Evolutionary conservation across 371 early-diverging fungal species (phyloP), one percentile per base, ranked within the genome.

Genomic region (Mucor velutinosus): DNA sequence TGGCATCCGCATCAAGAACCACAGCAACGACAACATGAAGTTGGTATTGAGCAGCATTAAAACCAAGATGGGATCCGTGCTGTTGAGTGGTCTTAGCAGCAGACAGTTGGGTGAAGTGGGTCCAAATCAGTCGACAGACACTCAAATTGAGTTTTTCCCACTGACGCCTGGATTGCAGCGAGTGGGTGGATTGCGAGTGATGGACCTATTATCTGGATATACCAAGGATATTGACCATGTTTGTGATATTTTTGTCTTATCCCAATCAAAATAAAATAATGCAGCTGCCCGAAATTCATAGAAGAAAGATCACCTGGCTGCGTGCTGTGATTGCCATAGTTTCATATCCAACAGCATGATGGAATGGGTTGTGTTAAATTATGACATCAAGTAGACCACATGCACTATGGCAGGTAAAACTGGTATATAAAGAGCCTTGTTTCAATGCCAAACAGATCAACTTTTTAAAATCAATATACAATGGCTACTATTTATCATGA

Each of bases 81-180:
- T 96, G 11, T 67, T 95, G n/a, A 88, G 90, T 64, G 96, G 97
- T 1, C 76, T 88, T 0, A 82, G 81, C 15, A 89, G 89, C 60
- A 77, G 77, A 37, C 77, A 84, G 15, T 70, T 96, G 45, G 96
- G 94, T 11, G 83, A 83, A 17, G 74, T 96, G 3, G 80, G 70
- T 14, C 80, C 91, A 1, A 86, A 86, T 32, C 85, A 83, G 41
- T 78, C 83, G 4, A 79, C 79, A 1, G 91, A 93, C 49, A 82
- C 95, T 49, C 75, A 79, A 5, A 66, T 97, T 32, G 86, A 92
- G 61, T 95, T 94, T 72, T 90, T 95, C 69, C 91, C 97, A 12
- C 72, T 96, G 62, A 85, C 89, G 32, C 85, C 93, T 17, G 97
- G 97, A 1, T 81, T 94, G 58, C 95, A 95, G 72, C 88, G 92